Conservation (phyloP, 2,329 filamentous ascomycete species). For the Hymenoscyphus occultus region DNA sequence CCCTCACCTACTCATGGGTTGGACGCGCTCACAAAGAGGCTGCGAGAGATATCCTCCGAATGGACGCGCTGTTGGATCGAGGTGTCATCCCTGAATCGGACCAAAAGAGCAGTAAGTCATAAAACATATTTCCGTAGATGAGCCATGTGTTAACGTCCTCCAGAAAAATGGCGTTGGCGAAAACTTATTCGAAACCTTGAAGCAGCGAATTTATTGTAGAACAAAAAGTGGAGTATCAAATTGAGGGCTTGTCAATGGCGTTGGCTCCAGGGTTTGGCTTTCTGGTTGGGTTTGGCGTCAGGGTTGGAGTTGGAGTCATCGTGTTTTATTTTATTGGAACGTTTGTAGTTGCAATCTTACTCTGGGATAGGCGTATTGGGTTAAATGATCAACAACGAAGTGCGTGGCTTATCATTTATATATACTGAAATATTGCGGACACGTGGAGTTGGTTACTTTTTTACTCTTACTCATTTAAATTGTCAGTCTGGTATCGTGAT, state of each 20-base stretch:
- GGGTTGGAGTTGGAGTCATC: not conserved
- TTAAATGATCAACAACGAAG: not conserved
- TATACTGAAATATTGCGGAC: not conserved
- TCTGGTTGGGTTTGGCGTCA: not conserved
- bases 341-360: not conserved
- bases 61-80: slow-evolving; percentile 1
- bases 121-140: not conserved
- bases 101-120: not conserved
- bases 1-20: slow-evolving; percentile 18
- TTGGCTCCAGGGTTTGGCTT: not conserved
- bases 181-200: slow-evolving; percentile 6
- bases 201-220: not conserved
- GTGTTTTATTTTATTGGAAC: not conserved
- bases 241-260: slow-evolving; percentile 1
- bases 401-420: not conserved
- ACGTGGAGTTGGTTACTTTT: not conserved
- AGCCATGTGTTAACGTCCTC: slow-evolving; percentile 1
- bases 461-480: not conserved
- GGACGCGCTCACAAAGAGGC: slow-evolving; percentile 15
- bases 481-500: not conserved
- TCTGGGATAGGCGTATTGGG: not conserved
- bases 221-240: not conserved
- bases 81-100: not conserved
- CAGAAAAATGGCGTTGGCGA: slow-evolving; percentile 17
- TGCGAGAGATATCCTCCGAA: slow-evolving; percentile 7